Evolutionary conservation across 495 filamentous ascomycete genomes (phyloP).

Genomic region (Entonaema liquescens): DNA sequence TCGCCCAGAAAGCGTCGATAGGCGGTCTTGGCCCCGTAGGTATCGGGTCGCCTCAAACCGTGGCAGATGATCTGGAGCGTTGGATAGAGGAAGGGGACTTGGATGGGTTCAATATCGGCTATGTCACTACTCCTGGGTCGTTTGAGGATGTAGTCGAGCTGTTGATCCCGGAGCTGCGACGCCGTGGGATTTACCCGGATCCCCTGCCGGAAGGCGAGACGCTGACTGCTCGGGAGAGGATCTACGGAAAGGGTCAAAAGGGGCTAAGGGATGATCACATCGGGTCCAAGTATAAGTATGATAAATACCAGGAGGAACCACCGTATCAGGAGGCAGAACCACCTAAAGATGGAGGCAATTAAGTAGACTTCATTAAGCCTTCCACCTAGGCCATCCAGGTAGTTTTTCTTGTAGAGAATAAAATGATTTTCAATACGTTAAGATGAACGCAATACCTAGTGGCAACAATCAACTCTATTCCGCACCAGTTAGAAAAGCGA

Average conservation of each 20-base stretch:
- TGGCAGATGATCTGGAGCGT: conserved; percentile 68
- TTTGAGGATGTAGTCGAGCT: conserved; percentile 59
- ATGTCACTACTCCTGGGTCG: conserved; percentile 55
- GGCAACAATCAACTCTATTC: neutral
- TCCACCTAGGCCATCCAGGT: neutral
- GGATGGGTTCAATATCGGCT: conserved; percentile 68
- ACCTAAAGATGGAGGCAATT: conserved; percentile 3
- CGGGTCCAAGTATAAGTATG: conserved; percentile 65
- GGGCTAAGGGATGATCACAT: conserved; percentile 62
- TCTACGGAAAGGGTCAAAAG: conserved; percentile 66
- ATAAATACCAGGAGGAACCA: conserved; percentile 63
- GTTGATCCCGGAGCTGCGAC: conserved; percentile 53
- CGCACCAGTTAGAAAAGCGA: neutral
- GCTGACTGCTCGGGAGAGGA: conserved; percentile 66
- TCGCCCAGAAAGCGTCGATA: conserved; percentile 65
- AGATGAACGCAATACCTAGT: neutral
- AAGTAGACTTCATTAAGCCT: neutral
- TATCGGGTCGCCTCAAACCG: conserved; percentile 64
- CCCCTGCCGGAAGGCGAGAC: conserved; percentile 49
- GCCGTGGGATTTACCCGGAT: conserved; percentile 50
- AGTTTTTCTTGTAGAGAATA: neutral
- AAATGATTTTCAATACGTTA: neutral
- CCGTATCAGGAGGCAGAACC: conserved; percentile 40
- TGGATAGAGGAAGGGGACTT: conserved; percentile 70
- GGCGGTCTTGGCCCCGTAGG: conserved; percentile 64